Conservation (phyloP, 225 moss, liverwort and hornwort genomes). For the Pseudoscleropodium purum region DNA sequence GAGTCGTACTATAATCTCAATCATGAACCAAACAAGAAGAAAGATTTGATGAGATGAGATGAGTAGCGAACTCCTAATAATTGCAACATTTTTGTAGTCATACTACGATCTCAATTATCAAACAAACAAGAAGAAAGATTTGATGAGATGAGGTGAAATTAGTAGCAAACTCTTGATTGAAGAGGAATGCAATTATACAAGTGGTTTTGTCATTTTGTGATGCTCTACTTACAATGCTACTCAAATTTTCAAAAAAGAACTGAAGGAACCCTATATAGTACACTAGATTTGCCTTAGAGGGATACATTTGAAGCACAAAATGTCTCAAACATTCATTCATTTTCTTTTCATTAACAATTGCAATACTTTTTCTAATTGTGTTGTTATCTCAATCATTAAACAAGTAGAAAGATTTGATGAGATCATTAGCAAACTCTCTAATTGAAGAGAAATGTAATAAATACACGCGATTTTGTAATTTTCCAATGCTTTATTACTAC, state of each 20-base stretch:
- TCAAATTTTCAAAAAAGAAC: not conserved
- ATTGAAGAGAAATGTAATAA: not conserved
- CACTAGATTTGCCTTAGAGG: not conserved
- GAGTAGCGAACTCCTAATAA: not conserved
- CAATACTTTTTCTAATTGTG: no score
- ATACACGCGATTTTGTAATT: no score
- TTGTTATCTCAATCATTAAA: no score
- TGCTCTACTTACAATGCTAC: rapidly evolving
- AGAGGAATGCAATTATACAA: not conserved
- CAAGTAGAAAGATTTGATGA: not conserved
- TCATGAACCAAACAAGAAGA: not conserved
- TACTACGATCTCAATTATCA: not conserved
- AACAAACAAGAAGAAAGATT: no score
- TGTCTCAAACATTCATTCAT: not conserved
- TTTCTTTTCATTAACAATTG: not conserved
- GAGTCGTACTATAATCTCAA: no score
- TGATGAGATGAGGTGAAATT: no score
- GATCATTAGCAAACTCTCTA: not conserved
- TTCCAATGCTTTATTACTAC: not conserved
- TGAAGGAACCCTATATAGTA: not conserved
- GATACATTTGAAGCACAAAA: not conserved
- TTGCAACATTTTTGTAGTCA: not conserved
- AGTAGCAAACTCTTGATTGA: not conserved
- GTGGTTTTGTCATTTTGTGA: not conserved
- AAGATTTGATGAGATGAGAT: not conserved